phyloP scores from a whole-genome alignment of 2,329 filamentous ascomycete genomes.

The Clarireedia hainanense region DNA sequence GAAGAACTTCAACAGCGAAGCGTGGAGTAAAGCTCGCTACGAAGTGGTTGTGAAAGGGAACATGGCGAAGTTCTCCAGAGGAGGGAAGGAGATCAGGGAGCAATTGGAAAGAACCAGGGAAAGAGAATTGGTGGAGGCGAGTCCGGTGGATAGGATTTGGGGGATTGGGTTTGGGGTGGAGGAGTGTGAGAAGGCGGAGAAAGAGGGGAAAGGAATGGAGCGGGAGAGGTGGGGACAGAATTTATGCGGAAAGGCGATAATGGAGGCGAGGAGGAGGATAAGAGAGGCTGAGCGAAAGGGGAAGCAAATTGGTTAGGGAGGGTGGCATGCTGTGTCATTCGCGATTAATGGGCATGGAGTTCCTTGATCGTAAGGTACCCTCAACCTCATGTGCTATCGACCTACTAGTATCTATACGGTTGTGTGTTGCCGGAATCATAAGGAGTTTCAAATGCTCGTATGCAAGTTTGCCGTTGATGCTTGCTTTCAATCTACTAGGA shows the following conservation, averaged over 20 bases:
- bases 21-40: background rate
- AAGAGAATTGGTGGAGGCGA: constrained; percentile 1
- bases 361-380: too few species aligned
- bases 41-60: background rate
- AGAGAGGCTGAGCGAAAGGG: background rate
- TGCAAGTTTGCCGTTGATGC: too few species aligned
- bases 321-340: background rate
- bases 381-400: too few species aligned
- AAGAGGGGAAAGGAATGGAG: background rate
- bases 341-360: too few species aligned
- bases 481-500: too few species aligned
- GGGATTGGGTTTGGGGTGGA: background rate
- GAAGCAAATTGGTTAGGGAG: background rate
- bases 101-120: background rate
- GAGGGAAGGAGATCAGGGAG: background rate
- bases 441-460: too few species aligned
- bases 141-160: background rate
- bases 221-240: background rate
- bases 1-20: background rate
- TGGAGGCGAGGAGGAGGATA: background rate
- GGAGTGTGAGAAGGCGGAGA: background rate
- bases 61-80: background rate
- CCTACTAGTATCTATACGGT: too few species aligned
- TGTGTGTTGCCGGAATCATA: too few species aligned
- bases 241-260: background rate